Percentiles rank a stretch among this genome's conserved stretches.
Conservation (phyloP, 495 filamentous ascomycete species). For the Daldinia caldariorum region DNA sequence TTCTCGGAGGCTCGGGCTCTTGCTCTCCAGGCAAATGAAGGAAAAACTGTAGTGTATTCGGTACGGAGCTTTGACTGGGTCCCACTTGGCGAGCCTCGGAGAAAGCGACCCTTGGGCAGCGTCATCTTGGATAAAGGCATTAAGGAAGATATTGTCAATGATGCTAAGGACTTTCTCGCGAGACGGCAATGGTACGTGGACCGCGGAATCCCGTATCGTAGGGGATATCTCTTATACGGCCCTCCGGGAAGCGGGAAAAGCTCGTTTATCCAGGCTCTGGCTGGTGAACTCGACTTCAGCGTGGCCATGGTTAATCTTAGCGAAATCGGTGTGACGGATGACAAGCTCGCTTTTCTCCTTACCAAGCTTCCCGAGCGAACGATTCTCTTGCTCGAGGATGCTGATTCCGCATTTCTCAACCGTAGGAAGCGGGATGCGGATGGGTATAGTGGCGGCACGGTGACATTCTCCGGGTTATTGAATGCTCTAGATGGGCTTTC, state of each 20-base stretch:
- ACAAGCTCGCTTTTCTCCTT: conserved; percentile 86
- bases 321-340: conserved; percentile 92
- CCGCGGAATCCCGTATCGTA: conserved; percentile 91
- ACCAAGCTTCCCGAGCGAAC: conserved; percentile 88
- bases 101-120: conserved; percentile 86
- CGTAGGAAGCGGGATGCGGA: conserved; percentile 79
- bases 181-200: conserved; percentile 90
- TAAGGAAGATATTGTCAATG: conserved; percentile 83
- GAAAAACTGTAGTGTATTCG: conserved; percentile 94
- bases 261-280: conserved; percentile 94
- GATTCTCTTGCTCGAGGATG: conserved; percentile 90
- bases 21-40: conserved; percentile 78
- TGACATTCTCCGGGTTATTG: conserved; percentile 93
- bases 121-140: conserved; percentile 88
- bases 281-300: conserved; percentile 90
- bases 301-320: conserved; percentile 95
- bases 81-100: conserved; percentile 84
- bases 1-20: conserved; percentile 86
- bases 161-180: conserved; percentile 83
- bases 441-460: conserved; percentile 88
- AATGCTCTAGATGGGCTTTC: conserved; percentile 95
- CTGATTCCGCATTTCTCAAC: conserved; percentile 91
- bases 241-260: conserved; percentile 96
- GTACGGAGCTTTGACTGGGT: conserved; percentile 82
- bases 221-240: conserved; percentile 93